These are phyloP conservation scores for Stramenopiles sp. DNA, from an alignment of 352 stramenopile species.

Conservation along the genomic window DNA sequence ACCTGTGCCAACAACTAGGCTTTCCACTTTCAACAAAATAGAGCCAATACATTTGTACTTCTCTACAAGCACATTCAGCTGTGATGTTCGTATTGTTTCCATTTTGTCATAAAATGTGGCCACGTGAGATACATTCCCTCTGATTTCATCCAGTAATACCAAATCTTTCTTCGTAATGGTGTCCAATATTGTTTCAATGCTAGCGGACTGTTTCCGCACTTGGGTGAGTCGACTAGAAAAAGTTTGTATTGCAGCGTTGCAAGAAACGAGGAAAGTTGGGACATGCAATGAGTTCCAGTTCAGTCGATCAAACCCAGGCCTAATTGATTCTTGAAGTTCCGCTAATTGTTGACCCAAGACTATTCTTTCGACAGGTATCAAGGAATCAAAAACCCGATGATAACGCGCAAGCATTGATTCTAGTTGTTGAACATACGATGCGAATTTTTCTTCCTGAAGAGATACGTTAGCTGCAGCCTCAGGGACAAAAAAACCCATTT, in stretches of 20 bases:
- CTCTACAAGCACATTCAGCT: slow-evolving; percentile 70
- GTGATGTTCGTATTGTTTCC: slow-evolving; percentile 63
- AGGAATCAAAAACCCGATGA: slow-evolving; percentile 45
- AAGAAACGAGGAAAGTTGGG: slow-evolving; percentile 75
- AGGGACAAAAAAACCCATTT: slow-evolving; percentile 76
- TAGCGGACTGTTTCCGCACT: slow-evolving; percentile 80
- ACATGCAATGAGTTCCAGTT: slow-evolving; percentile 93
- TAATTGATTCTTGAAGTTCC: slow-evolving; percentile 54
- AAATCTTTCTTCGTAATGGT: slow-evolving; percentile 70
- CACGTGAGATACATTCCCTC: slow-evolving; percentile 62
- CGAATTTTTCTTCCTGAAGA: slow-evolving; percentile 85
- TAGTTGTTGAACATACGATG: slow-evolving; percentile 70
- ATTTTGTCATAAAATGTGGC: slow-evolving; percentile 78
- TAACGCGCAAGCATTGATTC: slow-evolving; percentile 72
- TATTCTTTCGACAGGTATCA: slow-evolving; percentile 66
- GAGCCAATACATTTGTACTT: slow-evolving; percentile 71
- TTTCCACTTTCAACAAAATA: slow-evolving; percentile 82
- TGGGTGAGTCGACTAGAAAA: slow-evolving; percentile 75
- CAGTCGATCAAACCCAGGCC: slow-evolving; percentile 68
- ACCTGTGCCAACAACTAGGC: slow-evolving; percentile 75
- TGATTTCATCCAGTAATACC: slow-evolving; percentile 69
- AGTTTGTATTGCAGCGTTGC: slow-evolving; percentile 69
- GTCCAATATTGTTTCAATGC: slow-evolving; percentile 76
- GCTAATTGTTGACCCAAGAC: slow-evolving; percentile 64
- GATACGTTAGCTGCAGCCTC: slow-evolving; percentile 83